These are phyloP conservation scores for Exophiala xenobiotica DNA, from an alignment of 2,329 filamentous ascomycete genomes.

Conservation along the genomic window DNA sequence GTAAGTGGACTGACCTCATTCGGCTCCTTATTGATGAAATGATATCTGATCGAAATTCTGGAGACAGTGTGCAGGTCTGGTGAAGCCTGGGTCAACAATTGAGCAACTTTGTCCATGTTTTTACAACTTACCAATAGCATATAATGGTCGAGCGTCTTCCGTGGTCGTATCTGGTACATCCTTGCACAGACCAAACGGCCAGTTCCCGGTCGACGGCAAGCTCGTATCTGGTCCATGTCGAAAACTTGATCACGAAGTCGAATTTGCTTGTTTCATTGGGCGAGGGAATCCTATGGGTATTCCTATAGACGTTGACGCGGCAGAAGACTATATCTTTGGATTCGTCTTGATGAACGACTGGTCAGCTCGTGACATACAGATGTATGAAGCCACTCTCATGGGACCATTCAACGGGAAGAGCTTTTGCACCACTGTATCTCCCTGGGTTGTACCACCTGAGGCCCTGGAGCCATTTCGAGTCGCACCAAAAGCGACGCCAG, in stretches of 20 bases:
- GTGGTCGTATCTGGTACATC: conserved; percentile 68
- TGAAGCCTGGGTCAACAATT: conserved; percentile 10
- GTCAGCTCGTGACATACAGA: conserved; percentile 48
- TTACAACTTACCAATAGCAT: conserved; percentile 19
- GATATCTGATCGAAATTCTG: neutral
- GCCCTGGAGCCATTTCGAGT: conserved; percentile 43
- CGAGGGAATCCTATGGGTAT: conserved; percentile 62
- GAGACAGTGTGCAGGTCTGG: conserved; percentile 5
- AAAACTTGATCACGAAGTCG: conserved; percentile 74
- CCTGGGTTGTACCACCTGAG: conserved; percentile 62
- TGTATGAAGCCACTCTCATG: conserved; percentile 41
- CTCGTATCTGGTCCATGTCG: conserved; percentile 48
- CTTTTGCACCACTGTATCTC: conserved; percentile 60
- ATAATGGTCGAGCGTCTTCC: conserved; percentile 57
- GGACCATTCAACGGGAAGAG: conserved; percentile 63
- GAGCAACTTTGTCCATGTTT: conserved; percentile 11
- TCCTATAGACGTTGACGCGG: conserved; percentile 61
- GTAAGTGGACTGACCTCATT: neutral
- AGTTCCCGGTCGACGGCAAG: conserved; percentile 2
- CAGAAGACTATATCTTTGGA: conserved; percentile 72
- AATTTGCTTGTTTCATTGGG: conserved; percentile 73
- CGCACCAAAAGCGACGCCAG: conserved; percentile 6
- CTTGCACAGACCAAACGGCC: conserved; percentile 18
- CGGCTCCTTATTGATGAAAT: neutral
- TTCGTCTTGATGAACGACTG: conserved; percentile 82